These are phyloP conservation scores for Plasmodium ovale DNA, from an alignment of 169 alveolate genomes.

Conservation along the genomic window DNA sequence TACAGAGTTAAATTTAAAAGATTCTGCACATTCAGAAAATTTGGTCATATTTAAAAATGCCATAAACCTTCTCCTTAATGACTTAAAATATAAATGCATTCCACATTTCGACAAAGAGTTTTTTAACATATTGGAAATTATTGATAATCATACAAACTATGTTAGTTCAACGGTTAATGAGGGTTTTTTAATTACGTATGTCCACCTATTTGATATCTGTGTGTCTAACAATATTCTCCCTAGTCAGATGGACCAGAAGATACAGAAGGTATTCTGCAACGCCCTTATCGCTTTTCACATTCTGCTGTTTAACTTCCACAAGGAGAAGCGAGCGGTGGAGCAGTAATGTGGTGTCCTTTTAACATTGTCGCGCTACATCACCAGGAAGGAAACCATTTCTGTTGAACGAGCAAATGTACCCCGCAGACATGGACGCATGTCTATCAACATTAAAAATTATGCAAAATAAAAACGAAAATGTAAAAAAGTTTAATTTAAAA, in stretches of 20 bases:
- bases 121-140: constrained; percentile 38
- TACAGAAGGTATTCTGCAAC: constrained; percentile 63
- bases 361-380: too few species aligned
- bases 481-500: too few species aligned
- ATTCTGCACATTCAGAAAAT: constrained; percentile 45
- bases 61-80: constrained; percentile 47
- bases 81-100: constrained; percentile 50
- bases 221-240: constrained; percentile 68
- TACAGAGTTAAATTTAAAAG: constrained; percentile 27
- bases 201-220: constrained; percentile 59
- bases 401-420: too few species aligned
- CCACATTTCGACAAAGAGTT: constrained; percentile 61
- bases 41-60: constrained; percentile 63
- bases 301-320: constrained; percentile 36
- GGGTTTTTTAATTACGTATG: constrained; percentile 43
- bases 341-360: too few species aligned
- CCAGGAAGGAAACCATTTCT: too few species aligned
- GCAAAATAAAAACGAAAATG: too few species aligned
- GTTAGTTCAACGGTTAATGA: constrained; percentile 57
- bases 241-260: constrained; percentile 60
- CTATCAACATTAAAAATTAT: too few species aligned
- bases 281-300: constrained; percentile 65
- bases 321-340: too few species aligned
- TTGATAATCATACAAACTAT: constrained; percentile 62
- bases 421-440: too few species aligned